Evolutionary conservation across 2,329 filamentous ascomycete species (phyloP).

Genomic region (Trichoderma aggressivum): DNA sequence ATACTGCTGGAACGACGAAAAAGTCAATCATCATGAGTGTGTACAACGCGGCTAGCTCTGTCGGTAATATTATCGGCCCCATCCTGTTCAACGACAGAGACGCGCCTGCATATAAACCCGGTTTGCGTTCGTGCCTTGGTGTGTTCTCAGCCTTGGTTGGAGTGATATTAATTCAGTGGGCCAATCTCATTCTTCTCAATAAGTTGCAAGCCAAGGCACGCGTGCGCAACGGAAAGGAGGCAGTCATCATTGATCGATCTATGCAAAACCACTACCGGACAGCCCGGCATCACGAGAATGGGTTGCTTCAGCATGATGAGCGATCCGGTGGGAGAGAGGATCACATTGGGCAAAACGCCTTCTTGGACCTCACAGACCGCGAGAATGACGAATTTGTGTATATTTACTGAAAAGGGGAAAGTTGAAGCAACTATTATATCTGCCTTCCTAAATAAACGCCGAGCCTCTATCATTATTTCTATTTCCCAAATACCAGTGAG

Average conservation of each 20-base stretch:
- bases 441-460: background rate
- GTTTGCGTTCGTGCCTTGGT: slow-evolving; percentile 52
- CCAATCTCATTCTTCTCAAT: slow-evolving; percentile 55
- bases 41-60: slow-evolving; percentile 59
- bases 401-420: slow-evolving; percentile 43
- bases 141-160: slow-evolving; percentile 53
- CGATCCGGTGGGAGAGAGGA: background rate
- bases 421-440: background rate
- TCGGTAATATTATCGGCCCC: slow-evolving; percentile 66
- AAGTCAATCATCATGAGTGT: slow-evolving; percentile 62
- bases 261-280: slow-evolving; percentile 53
- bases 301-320: slow-evolving; percentile 6
- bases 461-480: background rate
- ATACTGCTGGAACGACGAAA: slow-evolving; percentile 66
- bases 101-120: slow-evolving; percentile 56
- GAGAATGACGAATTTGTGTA: slow-evolving; percentile 68
- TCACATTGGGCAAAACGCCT: slow-evolving; percentile 47
- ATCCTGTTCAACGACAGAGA: slow-evolving; percentile 57
- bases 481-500: background rate
- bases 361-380: slow-evolving; percentile 60
- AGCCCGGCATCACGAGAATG: slow-evolving; percentile 18
- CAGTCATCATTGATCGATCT: slow-evolving; percentile 55
- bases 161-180: slow-evolving; percentile 51
- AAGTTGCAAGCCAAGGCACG: slow-evolving; percentile 52
- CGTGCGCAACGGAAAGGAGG: slow-evolving; percentile 58